Evolutionary conservation across 2,329 filamentous ascomycete species (phyloP), one percentile per base, ranked within the genome.

Genomic region (Paecilomyces niveus): DNA sequence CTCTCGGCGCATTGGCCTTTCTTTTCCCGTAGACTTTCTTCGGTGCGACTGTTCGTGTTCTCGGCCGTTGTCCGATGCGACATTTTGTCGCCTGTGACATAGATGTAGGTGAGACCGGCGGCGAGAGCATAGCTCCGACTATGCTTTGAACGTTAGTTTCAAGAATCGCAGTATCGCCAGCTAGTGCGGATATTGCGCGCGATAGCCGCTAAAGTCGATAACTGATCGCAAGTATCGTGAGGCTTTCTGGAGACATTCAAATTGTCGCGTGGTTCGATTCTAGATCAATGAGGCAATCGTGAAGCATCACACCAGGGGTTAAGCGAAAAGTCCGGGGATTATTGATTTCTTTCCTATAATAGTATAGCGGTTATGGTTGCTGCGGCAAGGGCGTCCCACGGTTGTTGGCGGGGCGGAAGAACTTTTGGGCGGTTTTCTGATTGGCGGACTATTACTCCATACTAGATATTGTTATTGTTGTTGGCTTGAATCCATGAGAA

Each of bases 11-110:
- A 58, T 61, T 61, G 9, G 31, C 54, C 53, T 49, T 61, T 22
- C 61, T 58, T 51, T 62, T 62, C 13, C 61, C 61, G 54, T 62
- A 62, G 50, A 62, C 61, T 49, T 51, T 54, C 54, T 52, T 61
- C 32, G 57, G 55, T 52, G 54, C 54, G 21, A 29, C 54, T 26
- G 21, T 51, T 51, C 54, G 54, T 31, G 45, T 52, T 18, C n/a
- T 18, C 18, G 54, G 53, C n/a, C 21, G 56, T 39, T 54, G 29
- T 53, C 53, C 26, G 13, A 22, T 10, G 35, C 45, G 45, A 45
- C 24, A 10, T 1, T 24, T 45, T 55, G 29, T n/a, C 4, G 39
- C 39, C 6, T 18, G n/a, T 21, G 21, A 13, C 13, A 13, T 31
- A 35, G 26, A 18, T 8, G 8, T 1, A 31, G 53, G 26, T 21